Evolutionary conservation across 2,329 filamentous ascomycete genomes (phyloP).

Genomic region (Reticulascus tulasneorum): DNA sequence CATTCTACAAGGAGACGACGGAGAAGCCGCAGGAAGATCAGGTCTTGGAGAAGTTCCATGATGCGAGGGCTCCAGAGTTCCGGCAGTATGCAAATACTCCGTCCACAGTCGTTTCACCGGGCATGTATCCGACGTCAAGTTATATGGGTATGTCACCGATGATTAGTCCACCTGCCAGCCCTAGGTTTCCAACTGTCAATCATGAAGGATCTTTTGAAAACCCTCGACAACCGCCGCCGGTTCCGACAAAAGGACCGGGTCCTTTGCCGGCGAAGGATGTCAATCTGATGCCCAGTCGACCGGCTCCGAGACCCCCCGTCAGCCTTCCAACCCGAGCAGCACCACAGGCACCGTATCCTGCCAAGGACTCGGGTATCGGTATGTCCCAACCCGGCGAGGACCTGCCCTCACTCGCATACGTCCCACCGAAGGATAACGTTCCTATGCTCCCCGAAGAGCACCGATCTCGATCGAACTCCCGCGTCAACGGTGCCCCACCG

Average conservation of each 20-base stretch:
- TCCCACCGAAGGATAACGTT: constrained; percentile 48
- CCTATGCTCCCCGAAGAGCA: constrained; percentile 64
- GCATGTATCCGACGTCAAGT: constrained; percentile 50
- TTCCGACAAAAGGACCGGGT: constrained; percentile 57
- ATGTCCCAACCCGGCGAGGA: constrained; percentile 59
- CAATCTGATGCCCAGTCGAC: constrained; percentile 72
- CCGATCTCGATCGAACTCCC: constrained; percentile 63
- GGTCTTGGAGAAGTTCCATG: constrained; percentile 93
- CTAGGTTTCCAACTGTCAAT: constrained; percentile 79
- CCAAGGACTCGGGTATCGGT: constrained; percentile 60
- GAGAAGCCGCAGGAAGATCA: constrained; percentile 77
- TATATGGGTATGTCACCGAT: constrained; percentile 58
- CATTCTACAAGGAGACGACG: constrained; percentile 94
- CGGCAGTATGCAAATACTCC: constrained; percentile 39
- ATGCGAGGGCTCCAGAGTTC: constrained; percentile 62
- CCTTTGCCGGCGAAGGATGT: constrained; percentile 48
- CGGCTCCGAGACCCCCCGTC: constrained; percentile 82
- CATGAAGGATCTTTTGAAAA: constrained; percentile 96
- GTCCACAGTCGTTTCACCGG: constrained; percentile 45
- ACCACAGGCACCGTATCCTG: constrained; percentile 51
- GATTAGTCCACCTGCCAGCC: constrained; percentile 76
- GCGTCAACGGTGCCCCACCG: constrained; percentile 49
- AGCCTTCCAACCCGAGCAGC: constrained; percentile 54
- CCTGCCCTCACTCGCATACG: constrained; percentile 37
- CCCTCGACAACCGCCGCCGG: constrained; percentile 85